phyloP scores from a whole-genome alignment of 495 filamentous ascomycete genomes.

The Diplogelasinospora grovesii region DNA sequence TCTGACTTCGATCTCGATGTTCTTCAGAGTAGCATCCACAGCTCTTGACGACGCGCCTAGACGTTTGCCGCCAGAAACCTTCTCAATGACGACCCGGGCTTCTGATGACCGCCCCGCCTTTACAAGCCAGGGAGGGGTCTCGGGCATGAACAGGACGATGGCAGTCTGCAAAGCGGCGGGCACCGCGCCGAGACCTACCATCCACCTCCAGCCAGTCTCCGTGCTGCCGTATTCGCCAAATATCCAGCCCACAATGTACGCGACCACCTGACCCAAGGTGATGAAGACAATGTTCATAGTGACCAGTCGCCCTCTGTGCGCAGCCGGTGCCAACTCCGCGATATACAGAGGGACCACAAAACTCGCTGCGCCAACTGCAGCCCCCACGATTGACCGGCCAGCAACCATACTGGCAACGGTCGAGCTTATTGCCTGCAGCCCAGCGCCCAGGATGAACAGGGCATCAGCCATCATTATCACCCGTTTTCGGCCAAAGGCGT shows the following conservation, averaged over 20 bases:
- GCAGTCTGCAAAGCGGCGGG: conserved; percentile 67
- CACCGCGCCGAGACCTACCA: conserved; percentile 77
- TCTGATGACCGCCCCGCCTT: conserved; percentile 52
- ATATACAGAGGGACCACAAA: conserved; percentile 83
- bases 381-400: conserved; percentile 73
- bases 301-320: conserved; percentile 67
- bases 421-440: conserved; percentile 58
- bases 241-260: conserved; percentile 70
- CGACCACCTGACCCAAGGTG: conserved; percentile 77
- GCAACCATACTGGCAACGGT: conserved; percentile 65
- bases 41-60: conserved; percentile 38
- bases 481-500: conserved; percentile 62
- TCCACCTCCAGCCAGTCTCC: conserved; percentile 71
- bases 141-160: conserved; percentile 64
- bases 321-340: conserved; percentile 72
- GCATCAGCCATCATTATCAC: conserved; percentile 75
- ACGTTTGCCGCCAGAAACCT: conserved; percentile 57
- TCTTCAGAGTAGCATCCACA: conserved; percentile 51
- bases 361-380: conserved; percentile 76
- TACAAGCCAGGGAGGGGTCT: conserved; percentile 82
- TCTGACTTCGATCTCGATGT: conserved; percentile 61
- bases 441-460: conserved; percentile 69
- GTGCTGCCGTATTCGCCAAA: conserved; percentile 46
- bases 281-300: conserved; percentile 75
- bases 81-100: conserved; percentile 56